These are phyloP conservation scores for Thuidium tamariscinum DNA, from an alignment of 225 moss, liverwort and hornwort species.

Conservation along the genomic window DNA sequence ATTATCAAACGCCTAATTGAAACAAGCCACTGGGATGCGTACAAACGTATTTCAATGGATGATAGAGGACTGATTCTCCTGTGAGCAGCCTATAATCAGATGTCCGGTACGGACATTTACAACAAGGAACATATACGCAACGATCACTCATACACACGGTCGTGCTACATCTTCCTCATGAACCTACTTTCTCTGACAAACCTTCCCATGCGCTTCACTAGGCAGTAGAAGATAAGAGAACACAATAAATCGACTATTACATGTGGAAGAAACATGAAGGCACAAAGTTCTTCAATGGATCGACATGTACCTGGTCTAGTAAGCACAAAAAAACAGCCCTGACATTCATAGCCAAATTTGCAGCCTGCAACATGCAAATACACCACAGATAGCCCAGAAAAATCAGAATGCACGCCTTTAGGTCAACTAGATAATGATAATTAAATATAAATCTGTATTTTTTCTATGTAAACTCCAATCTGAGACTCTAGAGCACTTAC, in stretches of 20 bases:
- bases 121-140: neutral
- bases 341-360: slow-evolving; percentile 82
- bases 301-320: slow-evolving; percentile 69
- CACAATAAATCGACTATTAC: neutral
- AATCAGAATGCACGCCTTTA: neutral
- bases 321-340: slow-evolving; percentile 77
- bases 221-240: neutral
- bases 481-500: neutral
- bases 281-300: neutral
- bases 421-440: neutral
- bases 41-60: neutral
- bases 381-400: neutral
- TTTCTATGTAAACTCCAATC: neutral
- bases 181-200: neutral
- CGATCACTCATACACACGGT: neutral
- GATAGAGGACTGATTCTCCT: neutral
- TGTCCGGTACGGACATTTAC: neutral
- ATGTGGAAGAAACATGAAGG: neutral
- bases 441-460: neutral
- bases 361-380: slow-evolving; percentile 44
- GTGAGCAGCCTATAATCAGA: neutral
- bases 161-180: neutral
- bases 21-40: neutral
- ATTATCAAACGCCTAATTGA: neutral
- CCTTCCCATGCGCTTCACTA: neutral